Base-by-base conservation (phyloP, 2,329 filamentous ascomycete genomes). In the Apiospora rasikravindrae region DNA sequence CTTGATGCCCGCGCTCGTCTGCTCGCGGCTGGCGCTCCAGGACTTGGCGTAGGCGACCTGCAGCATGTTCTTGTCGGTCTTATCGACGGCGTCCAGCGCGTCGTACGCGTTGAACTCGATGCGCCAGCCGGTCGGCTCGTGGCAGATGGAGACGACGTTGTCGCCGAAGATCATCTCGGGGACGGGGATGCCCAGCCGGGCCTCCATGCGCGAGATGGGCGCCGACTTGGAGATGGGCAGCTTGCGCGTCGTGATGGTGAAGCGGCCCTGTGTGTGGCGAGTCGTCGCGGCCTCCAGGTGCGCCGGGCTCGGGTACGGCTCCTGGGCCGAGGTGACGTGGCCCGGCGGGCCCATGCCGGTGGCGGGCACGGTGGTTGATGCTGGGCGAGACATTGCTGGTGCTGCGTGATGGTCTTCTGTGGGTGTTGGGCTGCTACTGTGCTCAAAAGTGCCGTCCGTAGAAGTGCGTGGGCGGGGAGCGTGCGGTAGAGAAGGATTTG, bases 101-200 rank as follows among this genome's bases (percentile, higher is more conserved):
- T 96, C 94, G 77, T 91, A 93, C 29, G 96, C 93, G 80, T 92
- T 92, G 86, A 98, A 99, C 70, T 88, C 84, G 74, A 98, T 86
- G 64, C 86, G 86, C 94, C 95, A 99, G 64, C 91, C 90, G n/a
- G 88, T 91, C 26, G 88, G 87, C n/a, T 84, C 74, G 84, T 98
- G 94, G 70, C 91, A 86, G 73, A 99, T 88, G 8, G 89, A 85
- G 53, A 97, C 91, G 72, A 93, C 86, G 82, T 99, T 99, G 86
- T 99, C 95, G 74, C 96, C 96, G 80, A 99, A 99, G 76, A 99
- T 99, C 96, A 99, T 99, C 85, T 99, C 96, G 11, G 96, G 96
- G 53, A 96, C 90, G 24, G 96, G 91, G 80, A 99, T 98, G 42
- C 92, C 91, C 70, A 99, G 88, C 74, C 89, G 90, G 72, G 88